phyloP scores from a whole-genome alignment of 2,329 filamentous ascomycete genomes.

The Thielaviopsis euricoi region DNA sequence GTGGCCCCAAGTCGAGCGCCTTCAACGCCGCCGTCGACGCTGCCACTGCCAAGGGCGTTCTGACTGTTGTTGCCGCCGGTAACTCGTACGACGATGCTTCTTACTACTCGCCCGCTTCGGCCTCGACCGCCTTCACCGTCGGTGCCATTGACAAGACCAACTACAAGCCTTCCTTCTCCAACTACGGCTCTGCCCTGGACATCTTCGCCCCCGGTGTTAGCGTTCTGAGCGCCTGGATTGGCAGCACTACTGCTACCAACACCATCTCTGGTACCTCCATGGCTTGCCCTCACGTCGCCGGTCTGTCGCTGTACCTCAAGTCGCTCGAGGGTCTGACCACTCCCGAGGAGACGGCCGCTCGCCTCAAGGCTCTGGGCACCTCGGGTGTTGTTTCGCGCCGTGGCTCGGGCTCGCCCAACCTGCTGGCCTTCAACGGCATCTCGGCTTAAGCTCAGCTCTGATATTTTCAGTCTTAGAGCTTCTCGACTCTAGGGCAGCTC shows the following conservation, averaged over 20 bases:
- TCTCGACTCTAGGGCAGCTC: too few species aligned
- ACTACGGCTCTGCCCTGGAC: constrained; percentile 32
- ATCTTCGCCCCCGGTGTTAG: constrained; percentile 33
- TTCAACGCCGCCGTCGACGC: constrained; percentile 33
- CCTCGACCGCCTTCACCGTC: constrained; percentile 33
- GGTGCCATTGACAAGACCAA: constrained; percentile 28
- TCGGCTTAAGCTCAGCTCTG: not conserved
- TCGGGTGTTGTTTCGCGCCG: constrained; percentile 25
- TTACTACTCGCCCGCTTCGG: constrained; percentile 30
- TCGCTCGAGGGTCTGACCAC: constrained; percentile 24
- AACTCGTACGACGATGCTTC: constrained; percentile 26
- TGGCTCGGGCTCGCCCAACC: constrained; percentile 30
- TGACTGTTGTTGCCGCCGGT: constrained; percentile 38
- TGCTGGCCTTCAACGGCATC: constrained; percentile 37
- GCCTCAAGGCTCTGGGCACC: constrained; percentile 27
- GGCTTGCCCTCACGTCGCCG: constrained; percentile 44
- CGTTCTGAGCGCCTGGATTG: constrained; percentile 31
- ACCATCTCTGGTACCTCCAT: constrained; percentile 43
- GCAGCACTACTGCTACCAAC: constrained; percentile 24
- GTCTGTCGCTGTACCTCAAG: constrained; percentile 31
- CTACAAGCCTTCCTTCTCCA: constrained; percentile 28
- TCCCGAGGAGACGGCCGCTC: constrained; percentile 29
- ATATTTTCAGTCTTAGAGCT: too few species aligned
- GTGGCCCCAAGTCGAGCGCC: constrained; percentile 26
- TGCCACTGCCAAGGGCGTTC: constrained; percentile 29